Percentiles rank a stretch among this genome's conserved stretches.
These are phyloP conservation scores for Vaccinium darrowii DNA, from an alignment of 148 eudicot genomes.

Conservation along the genomic window DNA sequence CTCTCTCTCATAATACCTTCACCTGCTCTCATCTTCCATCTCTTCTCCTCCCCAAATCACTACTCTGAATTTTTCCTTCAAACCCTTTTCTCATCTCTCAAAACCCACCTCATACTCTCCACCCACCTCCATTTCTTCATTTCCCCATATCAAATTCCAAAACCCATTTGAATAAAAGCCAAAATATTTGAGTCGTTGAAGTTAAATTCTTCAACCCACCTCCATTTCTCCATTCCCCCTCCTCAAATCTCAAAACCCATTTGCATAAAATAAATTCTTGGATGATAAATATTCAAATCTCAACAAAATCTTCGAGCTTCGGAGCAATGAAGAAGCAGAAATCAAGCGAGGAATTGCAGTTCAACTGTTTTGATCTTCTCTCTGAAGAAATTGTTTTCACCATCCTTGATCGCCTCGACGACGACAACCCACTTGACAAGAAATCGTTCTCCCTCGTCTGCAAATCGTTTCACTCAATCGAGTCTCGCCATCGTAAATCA, in stretches of 20 bases:
- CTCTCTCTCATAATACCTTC: neutral
- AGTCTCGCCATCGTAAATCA: constrained; percentile 57
- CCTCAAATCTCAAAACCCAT: neutral
- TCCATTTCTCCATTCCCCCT: no score
- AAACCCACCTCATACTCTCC: neutral
- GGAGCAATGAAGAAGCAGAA: constrained; percentile 54
- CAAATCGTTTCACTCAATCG: constrained; percentile 50
- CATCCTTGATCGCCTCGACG: constrained; percentile 55
- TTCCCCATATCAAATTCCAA: no score
- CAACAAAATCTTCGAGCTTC: neutral
- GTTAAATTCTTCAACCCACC: no score
- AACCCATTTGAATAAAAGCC: neutral
- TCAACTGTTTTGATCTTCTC: constrained; percentile 50
- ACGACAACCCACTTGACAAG: constrained; percentile 39
- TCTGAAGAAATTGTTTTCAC: constrained; percentile 64
- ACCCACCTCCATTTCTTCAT: neutral
- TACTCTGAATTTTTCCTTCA: neutral
- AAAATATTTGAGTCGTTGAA: neutral
- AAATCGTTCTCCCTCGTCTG: constrained; percentile 75
- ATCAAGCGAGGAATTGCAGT: constrained; percentile 12
- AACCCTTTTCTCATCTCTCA: neutral
- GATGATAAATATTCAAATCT: neutral
- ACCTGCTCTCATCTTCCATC: neutral
- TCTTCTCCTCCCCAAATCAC: neutral
- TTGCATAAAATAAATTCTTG: neutral